These are phyloP conservation scores for Aspergillus eucalypticola DNA, from an alignment of 2,329 filamentous ascomycete species.

Conservation along the genomic window DNA sequence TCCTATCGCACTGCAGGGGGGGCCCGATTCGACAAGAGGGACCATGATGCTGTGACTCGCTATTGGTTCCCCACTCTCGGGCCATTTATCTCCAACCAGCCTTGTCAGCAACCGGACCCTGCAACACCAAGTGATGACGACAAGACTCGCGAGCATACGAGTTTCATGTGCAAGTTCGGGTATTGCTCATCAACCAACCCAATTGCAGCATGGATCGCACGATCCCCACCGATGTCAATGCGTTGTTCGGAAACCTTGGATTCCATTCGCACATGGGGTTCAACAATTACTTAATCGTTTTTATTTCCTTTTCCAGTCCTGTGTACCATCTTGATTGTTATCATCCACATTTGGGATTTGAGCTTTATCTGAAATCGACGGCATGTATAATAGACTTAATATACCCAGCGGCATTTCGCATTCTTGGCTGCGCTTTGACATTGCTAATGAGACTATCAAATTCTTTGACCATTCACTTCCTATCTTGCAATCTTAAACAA, in stretches of 20 bases:
- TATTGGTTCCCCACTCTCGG: conserved; percentile 9
- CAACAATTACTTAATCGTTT: conserved; percentile 10
- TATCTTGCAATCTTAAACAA: background rate
- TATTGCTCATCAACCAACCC: conserved; percentile 2
- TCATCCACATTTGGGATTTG: conserved; percentile 4
- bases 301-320: conserved; percentile 12
- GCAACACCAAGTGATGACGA: conserved; percentile 16
- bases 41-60: conserved; percentile 9
- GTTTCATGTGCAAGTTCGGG: conserved; percentile 13
- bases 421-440: conserved; percentile 19
- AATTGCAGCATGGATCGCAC: conserved; percentile 4
- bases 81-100: conserved; percentile 14
- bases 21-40: conserved; percentile 11
- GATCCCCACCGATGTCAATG: conserved; percentile 14
- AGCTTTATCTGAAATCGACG: conserved; percentile 29
- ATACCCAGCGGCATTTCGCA: conserved; percentile 37
- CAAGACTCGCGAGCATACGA: conserved; percentile 13
- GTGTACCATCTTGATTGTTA: conserved; percentile 21
- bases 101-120: conserved; percentile 19
- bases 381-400: conserved; percentile 43
- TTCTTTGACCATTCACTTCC: background rate
- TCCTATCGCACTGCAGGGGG: conserved; percentile 12
- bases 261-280: conserved; percentile 7
- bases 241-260: conserved; percentile 9
- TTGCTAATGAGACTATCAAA: conserved; percentile 12